These are phyloP conservation scores for Scleroderma bovista DNA, from an alignment of 768 basidiomycete genomes.

Conservation along the genomic window DNA sequence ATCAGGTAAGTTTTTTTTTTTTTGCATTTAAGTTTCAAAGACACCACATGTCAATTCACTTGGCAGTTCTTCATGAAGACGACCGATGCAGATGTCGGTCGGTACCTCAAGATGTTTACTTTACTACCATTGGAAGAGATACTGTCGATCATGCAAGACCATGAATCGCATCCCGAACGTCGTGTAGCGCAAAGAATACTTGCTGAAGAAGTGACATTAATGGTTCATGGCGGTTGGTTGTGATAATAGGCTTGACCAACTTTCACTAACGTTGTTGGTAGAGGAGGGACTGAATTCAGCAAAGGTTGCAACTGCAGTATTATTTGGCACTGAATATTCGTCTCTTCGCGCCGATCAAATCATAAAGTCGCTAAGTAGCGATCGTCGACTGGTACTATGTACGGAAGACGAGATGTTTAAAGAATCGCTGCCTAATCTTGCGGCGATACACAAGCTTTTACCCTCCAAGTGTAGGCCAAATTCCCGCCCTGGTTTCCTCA, in stretches of 20 bases:
- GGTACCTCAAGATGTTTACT: slow-evolving; percentile 80
- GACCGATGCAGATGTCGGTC: slow-evolving; percentile 72
- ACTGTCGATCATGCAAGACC: slow-evolving; percentile 47
- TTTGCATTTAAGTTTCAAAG: not conserved
- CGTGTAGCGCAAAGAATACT: slow-evolving; percentile 47
- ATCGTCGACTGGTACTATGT: slow-evolving; percentile 58
- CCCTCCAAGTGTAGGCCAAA: slow-evolving; percentile 56
- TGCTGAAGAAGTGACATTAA: slow-evolving; percentile 53
- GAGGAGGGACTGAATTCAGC: slow-evolving; percentile 4
- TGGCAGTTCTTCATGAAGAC: slow-evolving; percentile 84
- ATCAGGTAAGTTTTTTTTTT: slow-evolving; percentile 59
- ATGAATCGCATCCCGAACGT: slow-evolving; percentile 37
- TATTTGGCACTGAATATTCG: slow-evolving; percentile 36
- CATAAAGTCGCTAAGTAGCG: slow-evolving; percentile 53
- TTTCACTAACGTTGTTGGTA: not conserved
- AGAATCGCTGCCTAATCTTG: slow-evolving; percentile 55
- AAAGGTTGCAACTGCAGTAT: slow-evolving; percentile 35
- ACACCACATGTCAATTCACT: not conserved
- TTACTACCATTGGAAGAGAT: slow-evolving; percentile 60
- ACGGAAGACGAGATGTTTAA: slow-evolving; percentile 46
- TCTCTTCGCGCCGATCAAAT: slow-evolving; percentile 52
- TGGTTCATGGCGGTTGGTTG: slow-evolving; percentile 52
- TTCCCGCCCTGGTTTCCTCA: not conserved
- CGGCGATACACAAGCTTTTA: slow-evolving; percentile 50
- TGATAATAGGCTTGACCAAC: not conserved